A percentile compares a stretch with the other conserved stretches of the same genome.
These are phyloP conservation scores for Aspergillus oerlinghausenensis DNA, from an alignment of 2,329 filamentous ascomycete genomes.

Conservation along the genomic window DNA sequence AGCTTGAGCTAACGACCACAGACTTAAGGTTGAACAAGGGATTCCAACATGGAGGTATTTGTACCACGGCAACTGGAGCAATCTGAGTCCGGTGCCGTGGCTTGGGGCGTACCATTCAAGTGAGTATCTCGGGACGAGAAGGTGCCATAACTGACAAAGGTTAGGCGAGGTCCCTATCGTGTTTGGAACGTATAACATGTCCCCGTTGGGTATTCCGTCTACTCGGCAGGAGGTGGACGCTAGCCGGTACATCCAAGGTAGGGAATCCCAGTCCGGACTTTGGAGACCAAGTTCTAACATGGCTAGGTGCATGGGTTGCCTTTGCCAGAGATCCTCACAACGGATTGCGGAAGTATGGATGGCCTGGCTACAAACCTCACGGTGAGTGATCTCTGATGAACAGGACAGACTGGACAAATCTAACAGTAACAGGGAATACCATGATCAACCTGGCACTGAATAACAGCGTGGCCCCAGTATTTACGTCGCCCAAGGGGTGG, in stretches of 20 bases:
- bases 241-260: slow-evolving; percentile 12
- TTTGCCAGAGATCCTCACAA: not conserved
- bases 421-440: not conserved
- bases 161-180: slow-evolving; percentile 11
- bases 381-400: not conserved
- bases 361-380: not conserved
- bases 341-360: not conserved
- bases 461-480: not conserved
- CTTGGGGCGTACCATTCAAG: slow-evolving; percentile 41
- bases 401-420: not conserved
- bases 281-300: too few relatives aligned
- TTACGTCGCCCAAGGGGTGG: not conserved
- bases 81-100: slow-evolving; percentile 36
- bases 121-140: slow-evolving; percentile 11
- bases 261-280: too few relatives aligned
- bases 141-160: not conserved
- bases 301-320: not conserved
- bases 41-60: slow-evolving; percentile 37
- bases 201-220: not conserved
- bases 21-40: too few relatives aligned
- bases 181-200: slow-evolving; percentile 10
- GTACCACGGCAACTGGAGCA: slow-evolving; percentile 39
- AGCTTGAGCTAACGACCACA: too few relatives aligned
- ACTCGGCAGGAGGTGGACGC: slow-evolving; percentile 2
- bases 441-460: not conserved